phyloP scores from a whole-genome alignment of 2,329 filamentous ascomycete species.

The Aspergillus sp. region DNA sequence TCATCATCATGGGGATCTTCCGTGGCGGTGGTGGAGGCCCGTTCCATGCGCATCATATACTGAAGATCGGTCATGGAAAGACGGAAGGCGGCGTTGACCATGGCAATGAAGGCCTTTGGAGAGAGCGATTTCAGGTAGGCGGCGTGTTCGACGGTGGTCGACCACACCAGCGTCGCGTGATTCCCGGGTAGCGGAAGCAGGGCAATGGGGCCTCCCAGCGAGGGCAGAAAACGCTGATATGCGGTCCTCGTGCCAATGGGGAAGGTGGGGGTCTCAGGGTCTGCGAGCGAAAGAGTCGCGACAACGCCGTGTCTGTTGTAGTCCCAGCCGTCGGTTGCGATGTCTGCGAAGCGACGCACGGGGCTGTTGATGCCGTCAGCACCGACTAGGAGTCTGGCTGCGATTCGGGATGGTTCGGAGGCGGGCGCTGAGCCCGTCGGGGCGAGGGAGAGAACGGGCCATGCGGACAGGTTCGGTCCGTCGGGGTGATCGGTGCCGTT shows the following conservation, averaged over 20 bases:
- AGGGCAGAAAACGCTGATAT: constrained; percentile 92
- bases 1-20: constrained; percentile 62
- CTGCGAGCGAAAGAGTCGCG: constrained; percentile 74
- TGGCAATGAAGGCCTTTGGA: constrained; percentile 70
- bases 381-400: constrained; percentile 81
- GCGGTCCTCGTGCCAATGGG: constrained; percentile 63
- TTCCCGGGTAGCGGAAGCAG: constrained; percentile 85
- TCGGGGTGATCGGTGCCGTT: constrained; percentile 67
- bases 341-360: constrained; percentile 83
- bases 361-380: constrained; percentile 95
- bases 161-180: constrained; percentile 87
- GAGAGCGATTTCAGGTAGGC: constrained; percentile 73
- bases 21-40: constrained; percentile 22
- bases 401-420: constrained; percentile 53
- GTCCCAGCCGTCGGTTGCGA: constrained; percentile 86
- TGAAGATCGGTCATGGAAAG: constrained; percentile 74
- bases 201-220: constrained; percentile 73
- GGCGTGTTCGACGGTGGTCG: constrained; percentile 78
- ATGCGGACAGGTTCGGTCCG: constrained; percentile 73
- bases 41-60: constrained; percentile 70
- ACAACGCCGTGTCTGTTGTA: constrained; percentile 89
- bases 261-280: constrained; percentile 26
- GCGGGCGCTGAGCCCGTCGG: constrained; percentile 41
- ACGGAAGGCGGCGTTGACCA: constrained; percentile 92
- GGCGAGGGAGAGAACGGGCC: constrained; percentile 78